These are phyloP conservation scores for Priceomyces medius DNA, from an alignment of 805 yeast species.

Conservation along the genomic window DNA sequence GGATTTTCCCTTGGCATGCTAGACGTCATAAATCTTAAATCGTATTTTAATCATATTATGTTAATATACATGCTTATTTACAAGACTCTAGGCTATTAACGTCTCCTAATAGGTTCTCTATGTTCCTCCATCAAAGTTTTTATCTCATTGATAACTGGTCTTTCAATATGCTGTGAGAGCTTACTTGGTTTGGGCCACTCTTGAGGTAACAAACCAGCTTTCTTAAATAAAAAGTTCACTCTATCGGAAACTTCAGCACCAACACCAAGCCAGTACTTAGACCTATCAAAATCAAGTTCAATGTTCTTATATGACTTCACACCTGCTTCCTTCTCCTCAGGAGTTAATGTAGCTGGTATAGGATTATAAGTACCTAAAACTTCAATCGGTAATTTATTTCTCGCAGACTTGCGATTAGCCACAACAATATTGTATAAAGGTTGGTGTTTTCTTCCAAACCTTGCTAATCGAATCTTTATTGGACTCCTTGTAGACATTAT, in stretches of 20 bases:
- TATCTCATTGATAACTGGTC: slow-evolving; percentile 26
- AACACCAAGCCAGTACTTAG: slow-evolving; percentile 95
- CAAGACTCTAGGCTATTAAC: slow-evolving; percentile 18
- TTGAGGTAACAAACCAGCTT: slow-evolving; percentile 66
- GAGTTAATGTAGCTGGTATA: slow-evolving; percentile 64
- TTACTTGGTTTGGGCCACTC: slow-evolving; percentile 56
- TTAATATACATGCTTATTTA: slow-evolving; percentile 8
- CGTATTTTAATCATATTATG: neutral
- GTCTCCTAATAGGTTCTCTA: slow-evolving; percentile 31
- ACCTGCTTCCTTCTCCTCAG: slow-evolving; percentile 57
- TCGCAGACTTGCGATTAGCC: slow-evolving; percentile 69
- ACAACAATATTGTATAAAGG: slow-evolving; percentile 94
- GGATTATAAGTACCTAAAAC: slow-evolving; percentile 95
- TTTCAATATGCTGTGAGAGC: slow-evolving; percentile 31
- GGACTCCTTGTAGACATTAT: slow-evolving; percentile 50
- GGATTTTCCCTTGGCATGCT: slow-evolving; percentile 6
- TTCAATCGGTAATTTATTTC: slow-evolving; percentile 87
- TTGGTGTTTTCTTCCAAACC: slow-evolving; percentile 85
- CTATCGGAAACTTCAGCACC: slow-evolving; percentile 94
- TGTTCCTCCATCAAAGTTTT: slow-evolving; percentile 32
- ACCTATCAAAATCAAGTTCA: slow-evolving; percentile 78
- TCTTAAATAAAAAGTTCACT: slow-evolving; percentile 72
- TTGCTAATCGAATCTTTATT: slow-evolving; percentile 84
- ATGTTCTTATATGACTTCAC: slow-evolving; percentile 71
- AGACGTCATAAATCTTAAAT: slow-evolving; percentile 3